These are phyloP conservation scores for Exophiala viscosa DNA, from an alignment of 2,329 filamentous ascomycete genomes.

Conservation along the genomic window DNA sequence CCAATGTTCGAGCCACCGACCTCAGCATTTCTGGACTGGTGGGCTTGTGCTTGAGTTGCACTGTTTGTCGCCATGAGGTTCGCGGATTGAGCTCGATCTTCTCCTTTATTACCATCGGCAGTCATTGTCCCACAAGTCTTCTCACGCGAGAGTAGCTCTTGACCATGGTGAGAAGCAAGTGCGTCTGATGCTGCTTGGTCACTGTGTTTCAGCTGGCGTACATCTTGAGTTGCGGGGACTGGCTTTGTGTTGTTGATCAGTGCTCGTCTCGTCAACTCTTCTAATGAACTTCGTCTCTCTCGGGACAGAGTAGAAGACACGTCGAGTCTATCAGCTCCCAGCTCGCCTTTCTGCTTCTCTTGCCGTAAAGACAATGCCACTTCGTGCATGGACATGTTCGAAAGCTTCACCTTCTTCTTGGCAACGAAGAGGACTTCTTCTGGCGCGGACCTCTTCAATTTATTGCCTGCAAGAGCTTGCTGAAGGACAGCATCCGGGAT, in stretches of 20 bases:
- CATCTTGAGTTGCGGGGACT: too few species aligned
- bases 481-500: neutral
- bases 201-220: neutral
- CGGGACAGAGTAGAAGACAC: too few species aligned
- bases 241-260: neutral
- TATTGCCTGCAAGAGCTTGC: neutral
- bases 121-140: too few species aligned
- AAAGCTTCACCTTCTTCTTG: constrained; percentile 2
- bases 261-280: constrained; percentile 5
- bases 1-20: too few species aligned
- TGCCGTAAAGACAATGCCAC: neutral
- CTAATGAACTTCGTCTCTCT: neutral
- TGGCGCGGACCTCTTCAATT: constrained; percentile 1
- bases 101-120: too few species aligned
- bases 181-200: neutral
- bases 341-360: neutral
- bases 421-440: constrained; percentile 3
- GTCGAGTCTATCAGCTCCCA: too few species aligned
- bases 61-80: too few species aligned
- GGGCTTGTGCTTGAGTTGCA: too few species aligned
- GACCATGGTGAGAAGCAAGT: neutral
- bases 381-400: too few species aligned
- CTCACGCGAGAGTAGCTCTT: too few species aligned
- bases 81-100: too few species aligned
- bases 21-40: too few species aligned